phyloP scores from a whole-genome alignment of 768 basidiomycete species.

The Leccinum broughii region DNA sequence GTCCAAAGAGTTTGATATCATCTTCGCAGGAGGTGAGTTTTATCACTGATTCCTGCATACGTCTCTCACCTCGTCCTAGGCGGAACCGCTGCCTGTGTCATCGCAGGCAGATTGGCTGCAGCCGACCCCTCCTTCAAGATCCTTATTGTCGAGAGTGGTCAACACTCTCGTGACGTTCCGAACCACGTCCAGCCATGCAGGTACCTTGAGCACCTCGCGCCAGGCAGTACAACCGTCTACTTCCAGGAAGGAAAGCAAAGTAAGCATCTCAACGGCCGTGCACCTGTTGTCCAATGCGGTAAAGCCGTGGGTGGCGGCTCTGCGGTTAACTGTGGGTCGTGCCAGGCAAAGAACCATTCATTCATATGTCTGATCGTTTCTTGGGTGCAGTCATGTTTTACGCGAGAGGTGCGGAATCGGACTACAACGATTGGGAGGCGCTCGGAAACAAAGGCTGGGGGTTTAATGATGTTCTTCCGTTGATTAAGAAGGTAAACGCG shows the following conservation, averaged over 20 bases:
- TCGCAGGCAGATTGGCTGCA: constrained; percentile 51
- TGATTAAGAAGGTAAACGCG: constrained; percentile 51
- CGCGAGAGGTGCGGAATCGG: constrained; percentile 56
- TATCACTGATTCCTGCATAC: not conserved
- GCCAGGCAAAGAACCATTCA: not conserved
- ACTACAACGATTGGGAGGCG: constrained; percentile 61
- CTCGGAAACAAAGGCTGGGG: constrained; percentile 62
- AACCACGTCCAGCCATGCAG: constrained; percentile 55
- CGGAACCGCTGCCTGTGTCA: constrained; percentile 55
- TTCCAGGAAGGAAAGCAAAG: constrained; percentile 39
- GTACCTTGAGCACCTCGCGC: constrained; percentile 43
- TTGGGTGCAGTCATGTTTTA: constrained; percentile 44
- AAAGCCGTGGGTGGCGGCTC: constrained; percentile 65
- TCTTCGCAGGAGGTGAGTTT: not conserved
- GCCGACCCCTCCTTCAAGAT: constrained; percentile 57
- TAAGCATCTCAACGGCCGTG: constrained; percentile 46
- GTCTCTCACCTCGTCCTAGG: constrained; percentile 20
- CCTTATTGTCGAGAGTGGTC: constrained; percentile 61
- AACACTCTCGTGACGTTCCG: constrained; percentile 46
- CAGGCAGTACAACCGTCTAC: constrained; percentile 21
- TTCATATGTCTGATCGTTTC: not conserved
- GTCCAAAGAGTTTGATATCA: not conserved
- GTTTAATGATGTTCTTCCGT: constrained; percentile 53
- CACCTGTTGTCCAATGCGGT: constrained; percentile 44
- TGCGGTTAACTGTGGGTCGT: constrained; percentile 52